Evolutionary conservation across 1,139 yeast genomes (phyloP), one percentile per base, ranked within the genome.

Genomic region (Saccharomyces pastorianus): DNA sequence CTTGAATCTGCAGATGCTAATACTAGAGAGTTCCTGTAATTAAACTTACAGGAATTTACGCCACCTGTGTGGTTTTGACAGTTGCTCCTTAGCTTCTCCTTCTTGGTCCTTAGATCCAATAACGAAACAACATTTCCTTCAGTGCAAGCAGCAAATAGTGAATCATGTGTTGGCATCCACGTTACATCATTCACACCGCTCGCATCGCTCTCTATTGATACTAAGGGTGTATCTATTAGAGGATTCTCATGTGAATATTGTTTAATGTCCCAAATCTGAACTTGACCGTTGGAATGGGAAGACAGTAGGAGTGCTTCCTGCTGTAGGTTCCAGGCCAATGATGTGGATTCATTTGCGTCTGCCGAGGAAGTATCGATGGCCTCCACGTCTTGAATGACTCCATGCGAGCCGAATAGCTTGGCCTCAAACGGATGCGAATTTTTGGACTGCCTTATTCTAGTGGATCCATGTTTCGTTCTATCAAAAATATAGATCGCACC

Each of bases 401-500:
- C 27, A 11, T 50, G 48, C 1, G 52, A 51, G 27, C 54, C 46
- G 46, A 46, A 47, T 13, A 64, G 54, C 26, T 55, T 54, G 23
- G 60, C 57, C 14, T 61, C 61, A 42, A 53, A 61, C 2, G 56
- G 46, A 29, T 50, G 47, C 3, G 46, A 46, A 17, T 48, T 28
- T 11, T 47, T 27, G 9, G 49, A 14, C 23, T 50, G 50, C 13
- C 55, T 48, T n/a, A 55, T 38, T 47, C 32, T 49, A 26, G 60
- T 64, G 7, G 68, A 59, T 2, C 69, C 66, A 49, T 73, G 75
- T 63, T 70, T 66, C 53, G 80, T 80, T 56, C 81, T 74, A 62
- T 85, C 81, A 68, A 88, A 87, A 17, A 91, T 71, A 61, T 80
- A 83, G 4, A 86, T 79, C 32, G 82, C 80, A 2, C 99, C 98